These are phyloP conservation scores for Solanum aculeatissimum DNA, from an alignment of 305 asterid species.

Conservation along the genomic window DNA sequence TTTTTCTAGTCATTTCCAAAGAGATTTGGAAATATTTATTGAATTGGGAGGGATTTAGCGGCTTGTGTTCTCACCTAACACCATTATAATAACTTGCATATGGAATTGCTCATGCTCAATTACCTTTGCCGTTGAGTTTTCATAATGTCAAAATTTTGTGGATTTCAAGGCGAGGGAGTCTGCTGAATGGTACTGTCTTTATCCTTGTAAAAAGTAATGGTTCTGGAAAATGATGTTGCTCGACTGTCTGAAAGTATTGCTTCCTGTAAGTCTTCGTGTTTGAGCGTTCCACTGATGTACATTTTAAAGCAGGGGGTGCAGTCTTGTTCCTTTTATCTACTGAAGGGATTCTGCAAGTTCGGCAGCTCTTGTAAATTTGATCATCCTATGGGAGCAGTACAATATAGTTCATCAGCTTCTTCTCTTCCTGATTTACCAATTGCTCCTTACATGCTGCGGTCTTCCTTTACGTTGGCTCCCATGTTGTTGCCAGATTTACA, in stretches of 20 bases:
- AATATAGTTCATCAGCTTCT: conserved; percentile 15
- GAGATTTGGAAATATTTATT: not conserved
- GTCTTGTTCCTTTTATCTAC: conserved; percentile 67
- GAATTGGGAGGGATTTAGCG: not conserved
- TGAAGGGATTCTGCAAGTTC: conserved; percentile 66
- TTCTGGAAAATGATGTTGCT: not conserved
- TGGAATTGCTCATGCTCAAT: not conserved
- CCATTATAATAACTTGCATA: not conserved
- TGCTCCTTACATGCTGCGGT: conserved; percentile 11
- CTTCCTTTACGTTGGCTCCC: conserved; percentile 11
- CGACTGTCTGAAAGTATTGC: not conserved
- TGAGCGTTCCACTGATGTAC: not conserved
- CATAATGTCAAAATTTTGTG: not conserved
- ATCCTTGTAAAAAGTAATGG: not conserved
- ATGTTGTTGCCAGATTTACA: conserved; percentile 11
- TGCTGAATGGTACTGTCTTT: not conserved
- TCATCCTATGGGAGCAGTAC: conserved; percentile 45
- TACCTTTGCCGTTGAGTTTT: not conserved
- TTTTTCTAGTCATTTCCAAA: not conserved
- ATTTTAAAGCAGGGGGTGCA: conserved; percentile 45
- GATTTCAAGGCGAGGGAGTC: not conserved
- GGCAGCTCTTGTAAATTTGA: conserved; percentile 70
- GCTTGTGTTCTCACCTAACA: not conserved
- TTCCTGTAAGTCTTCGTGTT: not conserved
- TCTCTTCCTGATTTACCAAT: conserved; percentile 8